phyloP scores from a whole-genome alignment of 331 rosid genomes.

The Quercus tomentella region DNA sequence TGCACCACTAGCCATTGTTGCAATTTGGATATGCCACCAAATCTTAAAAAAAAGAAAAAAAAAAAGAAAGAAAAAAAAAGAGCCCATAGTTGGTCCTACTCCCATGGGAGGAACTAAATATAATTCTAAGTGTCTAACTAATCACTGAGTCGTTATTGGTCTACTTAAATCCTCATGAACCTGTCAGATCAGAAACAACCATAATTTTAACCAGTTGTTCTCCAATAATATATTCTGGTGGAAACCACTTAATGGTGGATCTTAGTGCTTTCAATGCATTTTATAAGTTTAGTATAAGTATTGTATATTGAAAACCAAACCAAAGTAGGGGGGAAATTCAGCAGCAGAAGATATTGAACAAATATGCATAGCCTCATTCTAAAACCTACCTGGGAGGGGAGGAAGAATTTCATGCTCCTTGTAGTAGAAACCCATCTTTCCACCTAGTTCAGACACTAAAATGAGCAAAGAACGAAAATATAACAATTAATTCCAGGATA shows the following conservation, averaged over 20 bases:
- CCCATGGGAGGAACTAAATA: too few relatives aligned
- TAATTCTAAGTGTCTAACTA: not conserved
- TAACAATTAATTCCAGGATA: slow-evolving; percentile 2
- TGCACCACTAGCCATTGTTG: not conserved
- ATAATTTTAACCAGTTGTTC: not conserved
- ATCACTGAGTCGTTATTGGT: not conserved
- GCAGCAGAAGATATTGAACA: not conserved
- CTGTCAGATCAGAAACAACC: not conserved
- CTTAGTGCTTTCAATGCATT: not conserved
- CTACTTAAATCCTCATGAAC: not conserved
- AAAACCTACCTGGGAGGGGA: slow-evolving; percentile 80
- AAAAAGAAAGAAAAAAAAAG: not conserved
- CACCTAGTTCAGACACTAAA: slow-evolving; percentile 41
- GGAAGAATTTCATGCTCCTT: slow-evolving; percentile 97
- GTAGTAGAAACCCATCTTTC: slow-evolving; percentile 90
- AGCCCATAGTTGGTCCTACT: too few relatives aligned
- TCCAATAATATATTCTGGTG: not conserved
- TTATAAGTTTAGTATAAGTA: not conserved
- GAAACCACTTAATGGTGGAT: not conserved
- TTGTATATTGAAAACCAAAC: slow-evolving; percentile 8
- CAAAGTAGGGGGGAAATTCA: not conserved
- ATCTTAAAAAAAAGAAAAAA: not conserved
- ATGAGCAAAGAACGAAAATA: slow-evolving; percentile 24
- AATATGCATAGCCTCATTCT: not conserved
- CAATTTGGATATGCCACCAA: not conserved